A percentile compares a stretch with the other conserved stretches of the same genome.
Conservation (phyloP, 2,329 filamentous ascomycete species). For the Aspergillus pseudonomiae region DNA sequence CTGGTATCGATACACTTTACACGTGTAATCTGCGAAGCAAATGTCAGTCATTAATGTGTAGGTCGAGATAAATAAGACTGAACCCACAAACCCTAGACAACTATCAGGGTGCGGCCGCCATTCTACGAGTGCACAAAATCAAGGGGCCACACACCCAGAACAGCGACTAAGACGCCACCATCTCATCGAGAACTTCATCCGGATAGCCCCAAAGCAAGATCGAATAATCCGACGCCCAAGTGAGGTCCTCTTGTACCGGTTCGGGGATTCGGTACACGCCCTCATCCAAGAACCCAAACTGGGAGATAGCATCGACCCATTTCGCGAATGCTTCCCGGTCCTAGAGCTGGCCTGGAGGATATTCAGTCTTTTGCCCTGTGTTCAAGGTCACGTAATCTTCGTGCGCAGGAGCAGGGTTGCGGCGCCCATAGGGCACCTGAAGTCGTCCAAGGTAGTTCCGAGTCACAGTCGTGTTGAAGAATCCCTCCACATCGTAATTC, state of each 20-base stretch:
- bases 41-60: too few species aligned
- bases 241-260: slow-evolving; percentile 17
- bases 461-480: slow-evolving; percentile 23
- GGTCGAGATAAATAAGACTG: too few species aligned
- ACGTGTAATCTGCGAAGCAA: too few species aligned
- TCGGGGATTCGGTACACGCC: slow-evolving; percentile 15
- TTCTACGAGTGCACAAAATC: background rate
- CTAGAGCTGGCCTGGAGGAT: background rate
- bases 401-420: background rate
- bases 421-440: slow-evolving; percentile 14
- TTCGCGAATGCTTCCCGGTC: slow-evolving; percentile 16
- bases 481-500: slow-evolving; percentile 32
- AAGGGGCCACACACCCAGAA: background rate
- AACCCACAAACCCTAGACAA: too few species aligned
- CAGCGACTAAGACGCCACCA: background rate
- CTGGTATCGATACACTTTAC: too few species aligned
- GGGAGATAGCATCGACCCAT: slow-evolving; percentile 10
- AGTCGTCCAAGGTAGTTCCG: slow-evolving; percentile 28
- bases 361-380: background rate
- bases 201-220: background rate
- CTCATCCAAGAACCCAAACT: slow-evolving; percentile 16
- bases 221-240: background rate
- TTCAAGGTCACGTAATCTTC: background rate
- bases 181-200: background rate
- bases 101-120: too few species aligned